Evolutionary conservation across 352 stramenopile genomes (phyloP).

Genomic region (Saprolegnia parasitica): DNA sequence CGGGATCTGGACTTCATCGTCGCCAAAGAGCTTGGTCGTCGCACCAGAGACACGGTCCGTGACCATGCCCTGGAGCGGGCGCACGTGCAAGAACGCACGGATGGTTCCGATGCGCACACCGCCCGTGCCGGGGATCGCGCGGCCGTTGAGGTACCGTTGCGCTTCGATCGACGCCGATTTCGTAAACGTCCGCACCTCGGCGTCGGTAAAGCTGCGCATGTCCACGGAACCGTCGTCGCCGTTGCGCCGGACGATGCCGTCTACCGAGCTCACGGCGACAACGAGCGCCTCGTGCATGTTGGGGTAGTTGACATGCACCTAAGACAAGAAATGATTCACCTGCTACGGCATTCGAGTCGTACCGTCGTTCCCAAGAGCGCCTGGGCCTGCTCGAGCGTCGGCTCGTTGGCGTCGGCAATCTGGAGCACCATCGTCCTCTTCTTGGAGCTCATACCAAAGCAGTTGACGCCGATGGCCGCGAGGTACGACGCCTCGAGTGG

Average conservation of each 20-base stretch:
- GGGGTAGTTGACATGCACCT: slow-evolving; percentile 96
- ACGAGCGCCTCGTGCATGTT: slow-evolving; percentile 96
- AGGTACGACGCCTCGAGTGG: slow-evolving; percentile 51
- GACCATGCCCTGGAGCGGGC: slow-evolving; percentile 90
- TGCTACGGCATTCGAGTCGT: slow-evolving; percentile 32
- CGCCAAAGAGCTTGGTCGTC: slow-evolving; percentile 94
- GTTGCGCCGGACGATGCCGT: slow-evolving; percentile 47
- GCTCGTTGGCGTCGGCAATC: slow-evolving; percentile 36
- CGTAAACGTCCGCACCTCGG: slow-evolving; percentile 62
- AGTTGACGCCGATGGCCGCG: slow-evolving; percentile 86
- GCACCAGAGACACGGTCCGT: slow-evolving; percentile 91
- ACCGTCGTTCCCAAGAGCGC: slow-evolving; percentile 52
- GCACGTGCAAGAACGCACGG: slow-evolving; percentile 65
- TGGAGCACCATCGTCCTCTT: slow-evolving; percentile 76
- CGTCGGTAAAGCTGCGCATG: slow-evolving; percentile 34
- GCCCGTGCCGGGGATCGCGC: slow-evolving; percentile 79
- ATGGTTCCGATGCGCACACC: slow-evolving; percentile 91
- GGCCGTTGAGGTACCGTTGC: slow-evolving; percentile 63
- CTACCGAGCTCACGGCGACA: slow-evolving; percentile 61
- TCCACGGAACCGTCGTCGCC: slow-evolving; percentile 8
- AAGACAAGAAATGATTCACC: slow-evolving; percentile 35
- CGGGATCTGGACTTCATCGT: slow-evolving; percentile 92
- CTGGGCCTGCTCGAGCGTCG: slow-evolving; percentile 34
- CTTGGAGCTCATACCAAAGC: slow-evolving; percentile 88
- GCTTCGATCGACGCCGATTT: slow-evolving; percentile 65